Base-by-base conservation (phyloP, 1,139 yeast species). In the Pichia sp. region DNA sequence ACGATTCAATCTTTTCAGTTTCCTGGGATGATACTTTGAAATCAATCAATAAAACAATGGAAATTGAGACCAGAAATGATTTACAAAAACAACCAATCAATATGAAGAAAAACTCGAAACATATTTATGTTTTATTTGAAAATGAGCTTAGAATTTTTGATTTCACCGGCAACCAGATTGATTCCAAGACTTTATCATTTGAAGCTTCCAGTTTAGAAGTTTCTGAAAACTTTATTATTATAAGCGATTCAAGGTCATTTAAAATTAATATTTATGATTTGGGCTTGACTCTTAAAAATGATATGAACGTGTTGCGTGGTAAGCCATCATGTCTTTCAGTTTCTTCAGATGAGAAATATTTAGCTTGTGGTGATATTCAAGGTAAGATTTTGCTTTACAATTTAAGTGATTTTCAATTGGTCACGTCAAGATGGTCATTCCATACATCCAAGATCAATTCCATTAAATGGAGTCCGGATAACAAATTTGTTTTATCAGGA, bases 381-480 rank as follows among this genome's bases (percentile, higher is more conserved):
- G 98, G 98, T 36, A 92, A 92, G 61, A 85, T 87, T 53, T 67
- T 81, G 11, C 69, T 87, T 32, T 87, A 79, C 64, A 74, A 79
- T 49, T 61, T 77, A 23, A 63, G 65, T 1, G 79, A 79, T 41
- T 76, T 72, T 37, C 58, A 73, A 6, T 69, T 85, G 6, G 77
- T 84, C 40, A 88, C 97, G 1, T 79, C 94, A 0, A 77, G 97
- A 60, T 92, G 99, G 99, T 83, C 95, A 0, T 90, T 85, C 79
- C 97, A 94, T 62, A 84, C 90, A 3, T 81, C 95, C 46, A 79
- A 76, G 48, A 83, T 92, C 49, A 79, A 77, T 46, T 77, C 82
- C 36, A 84, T 94, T 41, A 66, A 78, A 33, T 92, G 97, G 97
- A 75, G 82, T 39, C 64, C 68, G 3, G 88, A 84, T 54, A 84